These are phyloP conservation scores for Lolium multiflorum DNA, from an alignment of 176 grass and related monocot genomes.

Conservation along the genomic window DNA sequence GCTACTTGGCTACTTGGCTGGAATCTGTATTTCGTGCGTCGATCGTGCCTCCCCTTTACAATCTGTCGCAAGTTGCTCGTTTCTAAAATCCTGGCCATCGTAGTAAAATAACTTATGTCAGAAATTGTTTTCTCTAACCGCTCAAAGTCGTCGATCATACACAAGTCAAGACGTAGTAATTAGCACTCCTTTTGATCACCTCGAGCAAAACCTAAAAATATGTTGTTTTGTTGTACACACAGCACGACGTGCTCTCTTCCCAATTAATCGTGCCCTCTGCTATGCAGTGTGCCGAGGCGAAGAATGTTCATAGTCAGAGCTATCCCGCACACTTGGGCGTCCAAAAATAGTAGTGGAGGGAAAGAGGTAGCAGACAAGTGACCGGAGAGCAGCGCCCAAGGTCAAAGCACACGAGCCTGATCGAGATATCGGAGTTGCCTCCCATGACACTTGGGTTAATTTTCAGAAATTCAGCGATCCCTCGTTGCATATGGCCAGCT, in stretches of 20 bases:
- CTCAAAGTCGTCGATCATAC: not conserved
- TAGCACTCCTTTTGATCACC: not conserved
- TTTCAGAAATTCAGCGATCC: not conserved
- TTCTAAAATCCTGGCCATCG: not conserved
- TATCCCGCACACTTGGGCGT: not conserved
- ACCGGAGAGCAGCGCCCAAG: not conserved
- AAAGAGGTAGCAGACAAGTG: not conserved
- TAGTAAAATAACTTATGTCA: not conserved
- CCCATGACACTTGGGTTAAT: not conserved
- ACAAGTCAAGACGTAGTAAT: not conserved
- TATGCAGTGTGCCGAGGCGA: not conserved
- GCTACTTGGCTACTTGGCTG: not conserved
- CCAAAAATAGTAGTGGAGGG: not conserved
- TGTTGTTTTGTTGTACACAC: not conserved
- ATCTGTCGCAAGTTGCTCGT: not conserved
- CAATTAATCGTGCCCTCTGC: not conserved
- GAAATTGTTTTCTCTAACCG: not conserved
- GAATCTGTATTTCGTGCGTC: not conserved
- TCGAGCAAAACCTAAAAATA: not conserved
- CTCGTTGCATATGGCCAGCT: constrained; percentile 46
- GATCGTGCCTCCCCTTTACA: not conserved
- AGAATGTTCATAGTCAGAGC: constrained; percentile 13
- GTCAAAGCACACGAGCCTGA: not conserved
- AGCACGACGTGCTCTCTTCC: not conserved
- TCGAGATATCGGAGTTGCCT: not conserved